These are phyloP conservation scores for Rhodotorula sp. DNA, from an alignment of 1,284 basidiomycete species.

Conservation along the genomic window DNA sequence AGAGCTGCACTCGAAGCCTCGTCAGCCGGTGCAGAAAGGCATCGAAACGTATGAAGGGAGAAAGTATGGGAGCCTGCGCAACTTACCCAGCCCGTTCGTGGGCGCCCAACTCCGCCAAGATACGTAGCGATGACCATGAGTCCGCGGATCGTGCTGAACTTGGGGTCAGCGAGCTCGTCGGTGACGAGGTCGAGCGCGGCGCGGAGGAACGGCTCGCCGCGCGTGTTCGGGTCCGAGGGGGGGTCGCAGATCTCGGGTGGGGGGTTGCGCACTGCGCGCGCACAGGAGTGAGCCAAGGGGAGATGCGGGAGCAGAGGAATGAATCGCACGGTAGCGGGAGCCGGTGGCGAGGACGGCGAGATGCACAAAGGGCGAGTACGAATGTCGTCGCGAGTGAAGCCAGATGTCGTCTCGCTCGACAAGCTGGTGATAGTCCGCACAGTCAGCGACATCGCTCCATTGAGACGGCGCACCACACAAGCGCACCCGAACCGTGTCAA, in stretches of 20 bases:
- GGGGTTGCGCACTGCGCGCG: not conserved
- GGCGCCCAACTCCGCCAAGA: not conserved
- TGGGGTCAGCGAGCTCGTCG: not conserved
- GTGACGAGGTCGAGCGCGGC: not conserved
- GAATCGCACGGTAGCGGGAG: not conserved
- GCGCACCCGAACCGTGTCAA: not conserved
- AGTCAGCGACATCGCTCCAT: accelerated
- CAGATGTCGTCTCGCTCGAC: not conserved
- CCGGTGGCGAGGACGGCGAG: not conserved
- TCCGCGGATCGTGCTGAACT: slow-evolving; percentile 1
- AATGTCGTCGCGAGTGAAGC: not conserved
- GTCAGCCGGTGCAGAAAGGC: too few relatives aligned
- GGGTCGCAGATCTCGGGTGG: not conserved
- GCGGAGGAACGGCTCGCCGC: not conserved
- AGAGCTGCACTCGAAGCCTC: not conserved
- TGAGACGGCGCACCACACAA: too few relatives aligned
- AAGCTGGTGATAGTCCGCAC: not conserved
- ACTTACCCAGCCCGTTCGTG: not conserved
- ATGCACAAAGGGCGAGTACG: not conserved
- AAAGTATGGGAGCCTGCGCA: too few relatives aligned
- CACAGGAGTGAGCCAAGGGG: not conserved
- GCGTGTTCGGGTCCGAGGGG: not conserved
- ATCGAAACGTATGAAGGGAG: not conserved
- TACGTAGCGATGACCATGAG: not conserved
- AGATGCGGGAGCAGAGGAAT: too few relatives aligned